A percentile compares a stretch with the other conserved stretches of the same genome.
Evolutionary conservation across 257 asterid genomes (phyloP).

Genomic region (Solanum appendiculatum): DNA sequence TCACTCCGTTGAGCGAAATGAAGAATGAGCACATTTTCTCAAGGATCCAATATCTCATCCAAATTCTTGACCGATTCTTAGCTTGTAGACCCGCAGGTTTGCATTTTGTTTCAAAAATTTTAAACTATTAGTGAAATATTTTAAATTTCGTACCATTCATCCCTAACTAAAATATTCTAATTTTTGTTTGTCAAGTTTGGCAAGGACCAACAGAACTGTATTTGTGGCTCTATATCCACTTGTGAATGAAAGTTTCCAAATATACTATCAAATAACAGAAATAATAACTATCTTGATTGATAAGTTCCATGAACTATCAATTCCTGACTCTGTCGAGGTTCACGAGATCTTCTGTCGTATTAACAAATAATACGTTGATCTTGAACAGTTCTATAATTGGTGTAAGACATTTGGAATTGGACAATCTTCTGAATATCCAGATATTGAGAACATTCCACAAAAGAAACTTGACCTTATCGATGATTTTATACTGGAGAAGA

Average conservation of each 20-base stretch:
- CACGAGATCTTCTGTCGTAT: too few relatives aligned
- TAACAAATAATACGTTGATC: too few relatives aligned
- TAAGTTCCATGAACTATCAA: too few relatives aligned
- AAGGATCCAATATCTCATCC: slow-evolving; percentile 55
- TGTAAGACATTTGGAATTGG: slow-evolving; percentile 52
- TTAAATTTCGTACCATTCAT: too few relatives aligned
- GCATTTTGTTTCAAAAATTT: neutral
- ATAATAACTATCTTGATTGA: slow-evolving; percentile 46
- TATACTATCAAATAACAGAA: slow-evolving; percentile 62
- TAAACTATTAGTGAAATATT: neutral
- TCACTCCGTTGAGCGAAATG: slow-evolving; percentile 52
- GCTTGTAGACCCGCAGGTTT: slow-evolving; percentile 83
- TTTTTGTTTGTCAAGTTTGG: neutral
- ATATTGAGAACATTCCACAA: slow-evolving; percentile 60
- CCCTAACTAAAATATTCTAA: neutral
- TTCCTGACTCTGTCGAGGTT: too few relatives aligned
- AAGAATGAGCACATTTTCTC: slow-evolving; percentile 43
- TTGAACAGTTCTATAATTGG: slow-evolving; percentile 65
- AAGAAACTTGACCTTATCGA: slow-evolving; percentile 75
- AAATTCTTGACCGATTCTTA: slow-evolving; percentile 67
- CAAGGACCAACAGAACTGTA: too few relatives aligned
- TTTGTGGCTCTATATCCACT: slow-evolving; percentile 67
- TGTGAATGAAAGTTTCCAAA: slow-evolving; percentile 66
- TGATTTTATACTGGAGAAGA: too few relatives aligned
- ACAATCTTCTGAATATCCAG: slow-evolving; percentile 71